These are phyloP conservation scores for Elsinoe fawcettii DNA, from an alignment of 2,329 filamentous ascomycete species.

Conservation along the genomic window DNA sequence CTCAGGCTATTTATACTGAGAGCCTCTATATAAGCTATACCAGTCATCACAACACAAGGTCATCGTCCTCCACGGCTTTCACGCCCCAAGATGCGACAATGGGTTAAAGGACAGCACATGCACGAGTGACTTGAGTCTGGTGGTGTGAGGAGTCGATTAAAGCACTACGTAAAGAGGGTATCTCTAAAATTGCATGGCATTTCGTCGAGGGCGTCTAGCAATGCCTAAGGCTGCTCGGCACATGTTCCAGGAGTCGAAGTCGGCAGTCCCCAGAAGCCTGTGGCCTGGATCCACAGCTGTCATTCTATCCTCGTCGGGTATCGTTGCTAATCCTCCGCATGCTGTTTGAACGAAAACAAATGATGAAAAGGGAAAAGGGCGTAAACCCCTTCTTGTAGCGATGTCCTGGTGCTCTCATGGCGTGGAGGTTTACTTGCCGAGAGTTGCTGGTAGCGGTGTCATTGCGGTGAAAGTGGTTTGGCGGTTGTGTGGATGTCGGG, in stretches of 20 bases:
- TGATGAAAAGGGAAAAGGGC: not conserved
- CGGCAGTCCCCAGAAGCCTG: not conserved
- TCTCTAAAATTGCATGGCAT: not conserved
- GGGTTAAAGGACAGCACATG: too few species aligned
- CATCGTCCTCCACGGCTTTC: too few species aligned
- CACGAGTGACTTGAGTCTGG: too few species aligned
- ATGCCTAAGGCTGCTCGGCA: not conserved
- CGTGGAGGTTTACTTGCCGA: not conserved
- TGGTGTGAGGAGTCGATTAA: not conserved
- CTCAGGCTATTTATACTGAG: too few species aligned
- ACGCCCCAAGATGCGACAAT: too few species aligned
- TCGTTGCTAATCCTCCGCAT: not conserved
- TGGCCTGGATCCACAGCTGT: slow-evolving; percentile 2
- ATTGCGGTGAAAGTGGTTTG: not conserved
- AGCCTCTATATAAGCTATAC: too few species aligned
- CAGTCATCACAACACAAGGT: too few species aligned
- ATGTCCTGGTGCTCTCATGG: not conserved
- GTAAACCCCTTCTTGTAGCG: not conserved
- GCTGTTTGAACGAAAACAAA: slow-evolving; percentile 1
- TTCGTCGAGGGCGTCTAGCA: not conserved
- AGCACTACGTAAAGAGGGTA: slow-evolving; percentile 13
- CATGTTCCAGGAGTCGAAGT: not conserved
- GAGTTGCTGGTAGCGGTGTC: not conserved
- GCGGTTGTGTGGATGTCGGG: too few species aligned
- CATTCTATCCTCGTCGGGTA: not conserved